Conservation (phyloP, 108 stramenopile genomes). For the Pseudonitzschia pungens region DNA sequence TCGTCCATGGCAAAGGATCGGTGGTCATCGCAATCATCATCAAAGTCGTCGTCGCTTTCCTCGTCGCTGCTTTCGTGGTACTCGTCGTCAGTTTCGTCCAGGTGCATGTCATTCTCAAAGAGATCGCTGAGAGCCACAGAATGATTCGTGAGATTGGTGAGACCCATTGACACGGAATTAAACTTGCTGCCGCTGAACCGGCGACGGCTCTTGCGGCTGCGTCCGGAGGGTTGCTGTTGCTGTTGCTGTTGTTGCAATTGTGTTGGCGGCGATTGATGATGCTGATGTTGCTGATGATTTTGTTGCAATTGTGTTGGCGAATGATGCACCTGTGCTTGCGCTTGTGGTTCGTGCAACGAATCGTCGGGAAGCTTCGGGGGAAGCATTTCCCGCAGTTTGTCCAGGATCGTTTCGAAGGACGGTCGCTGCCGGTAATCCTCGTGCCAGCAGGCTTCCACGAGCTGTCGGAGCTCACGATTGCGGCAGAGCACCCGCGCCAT, state of each 20-base stretch:
- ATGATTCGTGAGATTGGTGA: background rate
- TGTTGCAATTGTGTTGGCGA: too few species aligned
- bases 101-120: background rate
- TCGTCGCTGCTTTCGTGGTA: background rate
- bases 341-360: background rate
- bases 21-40: too few species aligned
- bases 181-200: background rate
- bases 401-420: background rate
- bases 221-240: background rate
- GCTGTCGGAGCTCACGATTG: background rate
- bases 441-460: slow-evolving; percentile 12
- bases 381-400: background rate
- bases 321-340: too few species aligned
- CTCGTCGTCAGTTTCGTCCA: background rate
- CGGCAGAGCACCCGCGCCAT: too few species aligned
- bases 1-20: background rate
- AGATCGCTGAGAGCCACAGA: background rate
- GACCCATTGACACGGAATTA: background rate
- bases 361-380: background rate
- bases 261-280: background rate
- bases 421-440: slow-evolving; percentile 10
- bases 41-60: background rate
- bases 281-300: background rate
- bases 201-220: background rate
- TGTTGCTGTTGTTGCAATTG: background rate